These are phyloP conservation scores for Betula pendula DNA, from an alignment of 306 rosid genomes.

Conservation along the genomic window DNA sequence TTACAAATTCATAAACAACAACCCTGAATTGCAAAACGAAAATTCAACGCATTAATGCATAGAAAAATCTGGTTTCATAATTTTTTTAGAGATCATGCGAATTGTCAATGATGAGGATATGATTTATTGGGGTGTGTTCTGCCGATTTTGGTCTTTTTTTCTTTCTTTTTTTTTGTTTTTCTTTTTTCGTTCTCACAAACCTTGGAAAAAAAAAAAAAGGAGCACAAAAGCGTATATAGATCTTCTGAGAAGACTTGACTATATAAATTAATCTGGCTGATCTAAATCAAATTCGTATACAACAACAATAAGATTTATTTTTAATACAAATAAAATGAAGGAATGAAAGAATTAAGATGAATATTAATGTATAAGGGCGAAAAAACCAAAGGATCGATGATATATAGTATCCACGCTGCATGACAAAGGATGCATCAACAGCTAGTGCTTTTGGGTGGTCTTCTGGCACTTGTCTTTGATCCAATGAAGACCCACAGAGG, in stretches of 20 bases:
- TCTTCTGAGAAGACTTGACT: not conserved
- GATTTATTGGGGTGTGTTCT: too few species aligned
- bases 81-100: too few species aligned
- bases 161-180: too few species aligned
- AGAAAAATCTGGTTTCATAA: too few species aligned
- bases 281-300: not conserved
- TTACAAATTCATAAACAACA: too few species aligned
- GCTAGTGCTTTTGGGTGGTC: slow-evolving; percentile 21
- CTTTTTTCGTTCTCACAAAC: not conserved
- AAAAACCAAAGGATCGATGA: not conserved
- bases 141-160: not conserved
- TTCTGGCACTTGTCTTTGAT: slow-evolving; percentile 39
- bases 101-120: too few species aligned
- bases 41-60: too few species aligned
- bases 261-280: not conserved
- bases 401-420: not conserved
- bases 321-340: not conserved
- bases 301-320: not conserved
- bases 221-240: not conserved
- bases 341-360: not conserved
- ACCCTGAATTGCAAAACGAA: too few species aligned
- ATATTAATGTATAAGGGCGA: not conserved
- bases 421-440: not conserved
- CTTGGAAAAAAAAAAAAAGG: too few species aligned
- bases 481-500: slow-evolving; percentile 32